Percentiles rank a stretch among this genome's conserved stretches.
These are phyloP conservation scores for Irpex sp. DNA, from an alignment of 1,284 basidiomycete species.

Conservation along the genomic window DNA sequence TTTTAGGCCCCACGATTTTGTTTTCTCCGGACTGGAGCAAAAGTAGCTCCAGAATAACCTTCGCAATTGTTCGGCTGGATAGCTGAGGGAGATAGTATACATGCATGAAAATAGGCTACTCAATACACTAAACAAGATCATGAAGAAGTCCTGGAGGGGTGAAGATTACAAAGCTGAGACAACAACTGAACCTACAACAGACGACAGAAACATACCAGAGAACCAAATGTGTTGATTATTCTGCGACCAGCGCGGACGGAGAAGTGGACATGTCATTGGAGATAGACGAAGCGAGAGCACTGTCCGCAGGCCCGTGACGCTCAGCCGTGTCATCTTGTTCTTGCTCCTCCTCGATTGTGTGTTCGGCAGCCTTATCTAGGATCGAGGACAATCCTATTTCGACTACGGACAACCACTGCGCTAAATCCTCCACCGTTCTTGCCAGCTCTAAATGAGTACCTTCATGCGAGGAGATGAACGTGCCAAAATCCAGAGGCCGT, in stretches of 20 bases:
- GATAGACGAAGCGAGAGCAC: neutral
- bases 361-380: constrained; percentile 44
- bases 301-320: neutral
- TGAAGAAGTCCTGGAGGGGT: neutral
- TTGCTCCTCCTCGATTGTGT: constrained; percentile 57
- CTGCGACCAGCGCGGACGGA: constrained; percentile 6
- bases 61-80: too few relatives aligned
- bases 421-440: constrained; percentile 75
- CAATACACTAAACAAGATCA: neutral
- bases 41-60: too few relatives aligned
- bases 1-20: neutral
- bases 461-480: constrained; percentile 57
- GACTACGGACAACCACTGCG: constrained; percentile 77
- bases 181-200: neutral
- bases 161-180: neutral
- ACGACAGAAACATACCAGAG: neutral
- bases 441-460: constrained; percentile 72
- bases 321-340: constrained; percentile 28
- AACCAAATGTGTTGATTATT: neutral
- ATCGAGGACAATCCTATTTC: constrained; percentile 68
- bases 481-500: constrained; percentile 64
- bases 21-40: too few relatives aligned
- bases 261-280: neutral
- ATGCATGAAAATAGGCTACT: neutral
- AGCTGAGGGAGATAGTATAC: neutral